Percentiles rank a stretch among this genome's conserved stretches.
These are phyloP conservation scores for Candida maesae DNA, from an alignment of 805 yeast species.

Conservation along the genomic window DNA sequence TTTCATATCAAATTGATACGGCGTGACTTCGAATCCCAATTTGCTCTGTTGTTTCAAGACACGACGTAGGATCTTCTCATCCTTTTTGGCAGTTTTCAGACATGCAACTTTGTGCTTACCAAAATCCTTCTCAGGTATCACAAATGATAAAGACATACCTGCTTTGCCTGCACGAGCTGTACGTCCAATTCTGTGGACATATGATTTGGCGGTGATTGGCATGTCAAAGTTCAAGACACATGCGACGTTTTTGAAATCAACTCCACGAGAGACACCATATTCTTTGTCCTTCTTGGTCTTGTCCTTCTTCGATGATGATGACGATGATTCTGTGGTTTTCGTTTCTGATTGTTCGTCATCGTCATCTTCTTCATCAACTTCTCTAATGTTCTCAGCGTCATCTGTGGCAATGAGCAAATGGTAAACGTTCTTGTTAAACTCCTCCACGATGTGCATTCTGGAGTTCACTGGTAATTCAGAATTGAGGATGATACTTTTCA, in stretches of 20 bases:
- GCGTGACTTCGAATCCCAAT: conserved; percentile 70
- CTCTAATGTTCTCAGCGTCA: conserved; percentile 62
- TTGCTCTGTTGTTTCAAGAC: conserved; percentile 74
- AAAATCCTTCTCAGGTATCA: conserved; percentile 75
- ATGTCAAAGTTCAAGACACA: conserved; percentile 94
- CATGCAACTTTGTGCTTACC: conserved; percentile 86
- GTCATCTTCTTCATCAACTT: conserved; percentile 42
- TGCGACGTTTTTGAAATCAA: conserved; percentile 93
- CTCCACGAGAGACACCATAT: conserved; percentile 95
- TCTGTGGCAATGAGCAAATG: conserved; percentile 91
- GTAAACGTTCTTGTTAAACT: conserved; percentile 87
- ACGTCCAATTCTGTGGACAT: conserved; percentile 92
- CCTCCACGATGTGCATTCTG: conserved; percentile 91
- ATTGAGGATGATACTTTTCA: conserved; percentile 81
- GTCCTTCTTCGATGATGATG: conserved; percentile 21
- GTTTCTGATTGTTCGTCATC: conserved; percentile 17
- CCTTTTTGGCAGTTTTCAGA: conserved; percentile 66
- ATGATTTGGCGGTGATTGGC: conserved; percentile 84
- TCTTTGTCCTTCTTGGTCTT: conserved; percentile 56
- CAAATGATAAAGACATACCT: conserved; percentile 93
- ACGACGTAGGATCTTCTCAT: conserved; percentile 79
- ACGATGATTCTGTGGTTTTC: no score
- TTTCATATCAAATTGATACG: conserved; percentile 85
- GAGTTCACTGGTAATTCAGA: conserved; percentile 92
- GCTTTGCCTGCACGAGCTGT: conserved; percentile 97